Evolutionary conservation across 345 rosid species (phyloP).

Genomic region (Pelargonium nanum): DNA sequence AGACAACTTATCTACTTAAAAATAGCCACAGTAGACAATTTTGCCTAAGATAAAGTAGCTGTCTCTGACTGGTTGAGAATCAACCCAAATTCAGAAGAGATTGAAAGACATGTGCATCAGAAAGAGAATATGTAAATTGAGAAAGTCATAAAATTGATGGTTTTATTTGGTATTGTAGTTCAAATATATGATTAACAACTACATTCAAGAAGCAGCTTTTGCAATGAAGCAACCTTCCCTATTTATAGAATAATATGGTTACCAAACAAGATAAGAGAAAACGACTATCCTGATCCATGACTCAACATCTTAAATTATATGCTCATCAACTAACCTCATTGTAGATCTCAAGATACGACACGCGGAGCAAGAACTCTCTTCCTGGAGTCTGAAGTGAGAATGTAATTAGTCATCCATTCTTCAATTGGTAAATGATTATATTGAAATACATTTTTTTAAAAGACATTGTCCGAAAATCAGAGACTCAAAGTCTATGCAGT

Average conservation of each 20-base stretch:
- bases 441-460: not conserved
- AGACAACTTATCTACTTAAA: conserved; percentile 1
- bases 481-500: no score
- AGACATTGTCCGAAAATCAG: no score
- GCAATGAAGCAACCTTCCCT: no score
- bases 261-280: no score
- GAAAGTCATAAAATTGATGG: no score
- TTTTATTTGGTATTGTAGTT: no score
- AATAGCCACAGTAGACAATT: not conserved
- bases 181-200: no score
- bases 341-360: conserved; percentile 97
- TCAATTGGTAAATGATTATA: not conserved
- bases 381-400: conserved; percentile 80
- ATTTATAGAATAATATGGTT: no score
- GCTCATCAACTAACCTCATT: conserved; percentile 60
- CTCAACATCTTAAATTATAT: not conserved
- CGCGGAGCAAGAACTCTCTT: conserved; percentile 93
- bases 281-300: not conserved
- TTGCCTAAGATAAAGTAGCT: not conserved
- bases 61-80: not conserved
- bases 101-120: not conserved
- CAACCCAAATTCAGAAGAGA: not conserved
- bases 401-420: conserved; percentile 14
- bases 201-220: no score
- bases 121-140: not conserved